Base-by-base conservation (phyloP, 345 rosid species). In the Mercurialis annua region DNA sequence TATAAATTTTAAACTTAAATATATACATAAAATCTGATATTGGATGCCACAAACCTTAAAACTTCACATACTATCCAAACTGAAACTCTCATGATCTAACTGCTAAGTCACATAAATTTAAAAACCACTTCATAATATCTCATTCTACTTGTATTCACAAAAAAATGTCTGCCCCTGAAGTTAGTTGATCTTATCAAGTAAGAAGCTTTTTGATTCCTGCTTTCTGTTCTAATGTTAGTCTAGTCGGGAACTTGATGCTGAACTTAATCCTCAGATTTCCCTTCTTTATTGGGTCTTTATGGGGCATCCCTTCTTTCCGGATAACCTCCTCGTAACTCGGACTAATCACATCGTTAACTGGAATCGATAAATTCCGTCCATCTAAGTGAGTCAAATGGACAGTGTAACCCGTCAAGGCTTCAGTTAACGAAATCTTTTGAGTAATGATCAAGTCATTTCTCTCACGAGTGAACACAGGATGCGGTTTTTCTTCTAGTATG, bases 301-400 rank as follows among this genome's bases (percentile, higher is more conserved):
- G 59, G 16, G 76, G 76, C 76, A 72, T 72, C 10, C 76, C 76
- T 59, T 72, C 76, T n/a, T 47, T 51, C 2, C 66, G 69, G 27
- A 58, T 66, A 9, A 65, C 23, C 59, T 65, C 65, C 66, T 65
- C 76, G 29, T 72, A 72, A 20, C 11, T 60, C 14, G 70, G 76
- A 65, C 51, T 40, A 20, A 72, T 65, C 59, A 65, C 34, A 27
- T 14, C 29, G 44, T 61, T 65, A 18, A 72, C 33, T 23, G 64
- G 66, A 38, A 72, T 40, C 31, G 51, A 31, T 49, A 70, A 53
- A 27, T 44, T 73, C 60, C 76, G 43, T 44, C 76, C 76, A 51
- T 73, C 76, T 24, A 73, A 73, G 64, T 71, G 52, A 1, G 68
- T 73, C 15, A 73, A 63, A 59, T 67, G 36, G 30, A 61, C 64